Evolutionary conservation across 2,329 filamentous ascomycete species (phyloP).

Genomic region (Fusarium avenaceum): DNA sequence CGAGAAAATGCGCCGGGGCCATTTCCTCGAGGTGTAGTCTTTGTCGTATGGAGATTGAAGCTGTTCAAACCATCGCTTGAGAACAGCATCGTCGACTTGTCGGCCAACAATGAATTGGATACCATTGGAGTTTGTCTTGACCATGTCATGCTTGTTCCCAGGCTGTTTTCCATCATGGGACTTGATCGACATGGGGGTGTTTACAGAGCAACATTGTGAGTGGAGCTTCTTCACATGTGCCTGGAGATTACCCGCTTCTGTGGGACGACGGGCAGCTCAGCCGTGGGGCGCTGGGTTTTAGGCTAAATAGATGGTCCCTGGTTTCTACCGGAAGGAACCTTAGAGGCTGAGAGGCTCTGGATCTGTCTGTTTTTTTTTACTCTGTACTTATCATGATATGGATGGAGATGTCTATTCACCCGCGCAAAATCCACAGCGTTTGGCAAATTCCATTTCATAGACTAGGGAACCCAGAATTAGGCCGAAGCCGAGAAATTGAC

Average conservation of each 20-base stretch:
- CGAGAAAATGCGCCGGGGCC: neutral
- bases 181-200: conserved; percentile 19
- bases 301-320: conserved; percentile 39
- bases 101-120: conserved; percentile 23
- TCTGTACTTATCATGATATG: conserved; percentile 32
- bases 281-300: conserved; percentile 35
- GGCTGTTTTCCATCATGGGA: conserved; percentile 34
- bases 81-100: neutral
- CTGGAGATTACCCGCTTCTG: conserved; percentile 45
- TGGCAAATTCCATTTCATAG: conserved; percentile 5
- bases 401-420: conserved; percentile 20
- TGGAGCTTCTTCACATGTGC: conserved; percentile 23
- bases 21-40: conserved; percentile 12
- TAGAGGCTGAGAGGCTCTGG: neutral
- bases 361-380: neutral
- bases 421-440: conserved; percentile 30
- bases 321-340: conserved; percentile 30
- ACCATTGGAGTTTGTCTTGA: conserved; percentile 21
- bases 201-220: conserved; percentile 24
- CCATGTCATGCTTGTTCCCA: conserved; percentile 16
- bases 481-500: conserved; percentile 26
- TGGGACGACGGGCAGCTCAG: conserved; percentile 43
- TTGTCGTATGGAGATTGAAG: conserved; percentile 27
- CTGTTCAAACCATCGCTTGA: neutral
- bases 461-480: conserved; percentile 35